Conservation (phyloP, 1,284 basidiomycete genomes). For the Butyriboletus appendiculatus region DNA sequence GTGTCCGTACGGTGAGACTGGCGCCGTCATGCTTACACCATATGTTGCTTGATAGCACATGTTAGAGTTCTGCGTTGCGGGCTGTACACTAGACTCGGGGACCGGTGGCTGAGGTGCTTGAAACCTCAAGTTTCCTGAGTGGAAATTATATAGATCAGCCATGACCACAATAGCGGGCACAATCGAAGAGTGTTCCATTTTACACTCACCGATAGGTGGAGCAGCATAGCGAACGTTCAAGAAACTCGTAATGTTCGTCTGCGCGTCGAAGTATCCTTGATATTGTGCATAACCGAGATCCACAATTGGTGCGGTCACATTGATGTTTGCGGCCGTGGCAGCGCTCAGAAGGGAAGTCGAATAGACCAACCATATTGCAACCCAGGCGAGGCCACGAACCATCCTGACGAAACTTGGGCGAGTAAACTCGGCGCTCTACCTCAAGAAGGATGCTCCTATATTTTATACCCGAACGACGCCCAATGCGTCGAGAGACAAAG, state of each 20-base stretch:
- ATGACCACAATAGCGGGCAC: neutral
- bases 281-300: slow-evolving; percentile 21
- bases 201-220: slow-evolving; percentile 15
- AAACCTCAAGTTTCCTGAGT: slow-evolving; percentile 17
- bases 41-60: slow-evolving; percentile 10
- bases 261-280: slow-evolving; percentile 11
- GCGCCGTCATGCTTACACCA: neutral
- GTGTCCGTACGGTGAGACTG: neutral
- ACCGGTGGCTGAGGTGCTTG: slow-evolving; percentile 14
- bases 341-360: neutral
- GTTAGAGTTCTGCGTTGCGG: slow-evolving; percentile 16
- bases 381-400: neutral
- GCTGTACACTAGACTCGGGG: slow-evolving; percentile 4
- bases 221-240: slow-evolving; percentile 21
- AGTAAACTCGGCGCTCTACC: neutral
- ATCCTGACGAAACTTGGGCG: neutral
- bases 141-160: neutral
- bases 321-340: neutral
- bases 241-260: slow-evolving; percentile 11
- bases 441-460: neutral
- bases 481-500: neutral
- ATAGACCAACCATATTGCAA: neutral
- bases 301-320: slow-evolving; percentile 1
- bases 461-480: neutral
- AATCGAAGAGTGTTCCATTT: too few species aligned